A percentile compares a stretch with the other conserved stretches of the same genome.
Conservation (phyloP, 2,329 filamentous ascomycete genomes). For the Aspergillus sp. region DNA sequence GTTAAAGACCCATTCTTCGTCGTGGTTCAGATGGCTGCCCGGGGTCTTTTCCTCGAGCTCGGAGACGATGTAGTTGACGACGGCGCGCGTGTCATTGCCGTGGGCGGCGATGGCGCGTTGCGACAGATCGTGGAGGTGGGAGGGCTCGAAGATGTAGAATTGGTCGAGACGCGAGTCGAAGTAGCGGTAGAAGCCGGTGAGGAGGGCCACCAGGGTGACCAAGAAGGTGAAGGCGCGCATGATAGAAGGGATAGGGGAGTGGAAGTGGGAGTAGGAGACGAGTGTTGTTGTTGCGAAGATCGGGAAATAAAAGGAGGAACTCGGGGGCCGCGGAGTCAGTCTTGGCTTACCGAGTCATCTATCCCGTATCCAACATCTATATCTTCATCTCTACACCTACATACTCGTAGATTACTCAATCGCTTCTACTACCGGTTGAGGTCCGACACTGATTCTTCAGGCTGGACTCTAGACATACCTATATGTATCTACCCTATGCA, state of each 20-base stretch:
- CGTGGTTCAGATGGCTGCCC: constrained; percentile 59
- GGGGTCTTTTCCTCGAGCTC: constrained; percentile 59
- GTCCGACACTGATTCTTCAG: no score
- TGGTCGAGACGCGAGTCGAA: constrained; percentile 39
- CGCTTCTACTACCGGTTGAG: no score
- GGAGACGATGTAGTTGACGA: constrained; percentile 68
- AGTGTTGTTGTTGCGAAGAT: background rate
- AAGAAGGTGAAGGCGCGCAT: constrained; percentile 32
- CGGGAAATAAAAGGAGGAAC: constrained; percentile 1
- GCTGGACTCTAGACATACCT: no score
- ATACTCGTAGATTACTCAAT: no score
- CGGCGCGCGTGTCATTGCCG: constrained; percentile 70
- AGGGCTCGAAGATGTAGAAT: constrained; percentile 73
- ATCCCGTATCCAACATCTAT: no score
- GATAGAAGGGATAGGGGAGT: constrained; percentile 7
- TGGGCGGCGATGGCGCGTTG: constrained; percentile 64
- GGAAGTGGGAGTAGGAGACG: background rate
- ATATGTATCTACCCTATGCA: no score
- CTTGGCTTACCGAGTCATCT: background rate
- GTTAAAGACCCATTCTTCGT: constrained; percentile 88
- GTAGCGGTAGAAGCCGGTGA: constrained; percentile 36
- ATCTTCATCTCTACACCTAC: background rate
- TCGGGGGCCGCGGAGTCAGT: background rate
- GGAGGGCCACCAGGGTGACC: constrained; percentile 34
- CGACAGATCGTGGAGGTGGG: constrained; percentile 67